phyloP scores from a whole-genome alignment of 2,329 filamentous ascomycete genomes.

The Neophaeococcomyces mojaviensis region DNA sequence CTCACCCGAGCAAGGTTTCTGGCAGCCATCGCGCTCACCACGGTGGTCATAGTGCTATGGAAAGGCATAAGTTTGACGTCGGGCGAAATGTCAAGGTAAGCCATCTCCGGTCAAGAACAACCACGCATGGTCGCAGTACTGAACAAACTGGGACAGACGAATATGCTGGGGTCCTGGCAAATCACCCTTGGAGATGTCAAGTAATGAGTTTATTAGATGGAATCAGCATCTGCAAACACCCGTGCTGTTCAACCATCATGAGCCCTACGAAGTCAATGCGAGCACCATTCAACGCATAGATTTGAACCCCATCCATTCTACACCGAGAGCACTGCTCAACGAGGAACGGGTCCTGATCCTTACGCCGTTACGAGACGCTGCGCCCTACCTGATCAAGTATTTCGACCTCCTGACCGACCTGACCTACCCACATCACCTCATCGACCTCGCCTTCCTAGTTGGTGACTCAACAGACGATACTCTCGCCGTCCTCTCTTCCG shows the following conservation, averaged over 20 bases:
- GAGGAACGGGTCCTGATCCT: slow-evolving; percentile 84
- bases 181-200: slow-evolving; percentile 89
- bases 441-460: slow-evolving; percentile 90
- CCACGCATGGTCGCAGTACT: not conserved
- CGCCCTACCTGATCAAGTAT: slow-evolving; percentile 73
- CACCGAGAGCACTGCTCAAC: slow-evolving; percentile 67
- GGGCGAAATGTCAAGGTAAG: slow-evolving; percentile 82
- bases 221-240: slow-evolving; percentile 81
- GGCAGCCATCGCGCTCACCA: slow-evolving; percentile 61
- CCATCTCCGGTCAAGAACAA: not conserved
- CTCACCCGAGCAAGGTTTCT: slow-evolving; percentile 72
- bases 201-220: slow-evolving; percentile 88
- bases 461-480: slow-evolving; percentile 90
- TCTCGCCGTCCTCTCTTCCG: slow-evolving; percentile 71
- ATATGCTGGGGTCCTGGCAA: slow-evolving; percentile 86
- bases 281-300: slow-evolving; percentile 71
- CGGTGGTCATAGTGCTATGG: slow-evolving; percentile 76
- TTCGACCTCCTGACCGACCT: slow-evolving; percentile 87
- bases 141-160: slow-evolving; percentile 4
- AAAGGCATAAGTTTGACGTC: slow-evolving; percentile 73
- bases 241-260: slow-evolving; percentile 93
- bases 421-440: slow-evolving; percentile 89
- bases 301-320: slow-evolving; percentile 78
- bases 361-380: slow-evolving; percentile 86
- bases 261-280: slow-evolving; percentile 75